phyloP scores from a whole-genome alignment of 257 asterid species.

The Ocimum tenuiflorum region DNA sequence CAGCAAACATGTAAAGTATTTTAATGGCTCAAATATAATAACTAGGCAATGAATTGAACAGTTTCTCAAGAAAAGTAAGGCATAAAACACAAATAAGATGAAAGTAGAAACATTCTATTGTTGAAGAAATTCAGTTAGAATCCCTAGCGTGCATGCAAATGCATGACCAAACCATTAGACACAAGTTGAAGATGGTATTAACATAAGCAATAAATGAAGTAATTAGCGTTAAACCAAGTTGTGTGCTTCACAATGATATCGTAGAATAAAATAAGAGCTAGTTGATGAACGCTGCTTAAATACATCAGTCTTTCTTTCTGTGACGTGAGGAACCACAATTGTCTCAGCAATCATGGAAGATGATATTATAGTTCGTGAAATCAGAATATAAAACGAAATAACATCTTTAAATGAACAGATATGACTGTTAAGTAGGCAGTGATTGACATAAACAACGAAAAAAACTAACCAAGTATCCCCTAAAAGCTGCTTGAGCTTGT shows the following conservation, averaged over 20 bases:
- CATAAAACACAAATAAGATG: not conserved
- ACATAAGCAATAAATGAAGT: not conserved
- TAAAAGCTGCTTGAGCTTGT: constrained; percentile 69
- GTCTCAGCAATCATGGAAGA: not conserved
- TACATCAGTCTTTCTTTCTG: not conserved
- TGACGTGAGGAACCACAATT: not conserved
- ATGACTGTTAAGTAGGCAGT: not conserved
- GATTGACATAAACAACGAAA: constrained; percentile 5
- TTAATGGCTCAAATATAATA: not conserved
- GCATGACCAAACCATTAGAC: not conserved
- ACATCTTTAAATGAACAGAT: not conserved
- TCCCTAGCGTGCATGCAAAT: not conserved
- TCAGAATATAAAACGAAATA: not conserved
- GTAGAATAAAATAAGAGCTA: not conserved
- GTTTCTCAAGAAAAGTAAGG: not conserved
- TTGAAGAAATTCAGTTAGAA: not conserved
- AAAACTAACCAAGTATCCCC: constrained; percentile 69
- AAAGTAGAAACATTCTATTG: not conserved
- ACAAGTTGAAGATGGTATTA: not conserved
- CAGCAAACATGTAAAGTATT: not conserved
- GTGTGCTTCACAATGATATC: constrained; percentile 1
- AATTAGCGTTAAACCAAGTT: not conserved
- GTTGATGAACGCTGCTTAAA: not conserved
- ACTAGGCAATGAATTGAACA: not conserved
- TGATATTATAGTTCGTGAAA: not conserved